These are phyloP conservation scores for Yamadazyma scolyti DNA, from an alignment of 805 yeast species.

Conservation along the genomic window DNA sequence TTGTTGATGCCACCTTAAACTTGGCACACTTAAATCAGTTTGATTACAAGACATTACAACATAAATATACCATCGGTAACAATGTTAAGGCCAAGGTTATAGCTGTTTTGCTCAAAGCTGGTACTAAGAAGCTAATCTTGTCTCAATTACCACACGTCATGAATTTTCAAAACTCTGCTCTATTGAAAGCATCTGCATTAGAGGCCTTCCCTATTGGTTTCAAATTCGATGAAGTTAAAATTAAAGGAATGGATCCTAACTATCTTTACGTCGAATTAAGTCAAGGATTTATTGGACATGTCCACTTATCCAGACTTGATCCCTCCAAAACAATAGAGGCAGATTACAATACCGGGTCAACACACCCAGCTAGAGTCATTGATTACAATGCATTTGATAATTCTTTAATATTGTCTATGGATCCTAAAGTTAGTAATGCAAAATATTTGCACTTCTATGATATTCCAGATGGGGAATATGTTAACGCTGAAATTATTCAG, in stretches of 20 bases:
- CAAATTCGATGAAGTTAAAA: slow-evolving; percentile 52
- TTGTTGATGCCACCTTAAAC: slow-evolving; percentile 67
- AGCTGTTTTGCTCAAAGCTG: slow-evolving; percentile 47
- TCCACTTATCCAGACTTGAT: slow-evolving; percentile 70
- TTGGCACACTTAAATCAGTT: slow-evolving; percentile 59
- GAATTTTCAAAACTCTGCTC: slow-evolving; percentile 19
- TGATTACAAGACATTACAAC: slow-evolving; percentile 47
- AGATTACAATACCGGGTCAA: slow-evolving; percentile 59
- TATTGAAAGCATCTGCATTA: slow-evolving; percentile 25
- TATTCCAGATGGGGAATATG: slow-evolving; percentile 68
- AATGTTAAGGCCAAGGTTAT: slow-evolving; percentile 66
- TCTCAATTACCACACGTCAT: slow-evolving; percentile 60
- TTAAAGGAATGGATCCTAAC: slow-evolving; percentile 56
- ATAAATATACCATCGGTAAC: slow-evolving; percentile 65
- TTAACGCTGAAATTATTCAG: slow-evolving; percentile 49
- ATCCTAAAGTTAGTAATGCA: slow-evolving; percentile 59
- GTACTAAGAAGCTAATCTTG: slow-evolving; percentile 57
- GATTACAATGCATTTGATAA: slow-evolving; percentile 69
- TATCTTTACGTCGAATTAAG: slow-evolving; percentile 60
- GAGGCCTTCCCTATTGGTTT: slow-evolving; percentile 82
- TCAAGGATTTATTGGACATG: slow-evolving; percentile 59
- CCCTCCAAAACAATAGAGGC: slow-evolving; percentile 40
- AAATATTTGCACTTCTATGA: slow-evolving; percentile 67
- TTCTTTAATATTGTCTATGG: slow-evolving; percentile 62
- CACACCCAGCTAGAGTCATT: slow-evolving; percentile 72